Conservation (phyloP, 352 stramenopile species). For the Phytopythium cucurbitacearum region DNA sequence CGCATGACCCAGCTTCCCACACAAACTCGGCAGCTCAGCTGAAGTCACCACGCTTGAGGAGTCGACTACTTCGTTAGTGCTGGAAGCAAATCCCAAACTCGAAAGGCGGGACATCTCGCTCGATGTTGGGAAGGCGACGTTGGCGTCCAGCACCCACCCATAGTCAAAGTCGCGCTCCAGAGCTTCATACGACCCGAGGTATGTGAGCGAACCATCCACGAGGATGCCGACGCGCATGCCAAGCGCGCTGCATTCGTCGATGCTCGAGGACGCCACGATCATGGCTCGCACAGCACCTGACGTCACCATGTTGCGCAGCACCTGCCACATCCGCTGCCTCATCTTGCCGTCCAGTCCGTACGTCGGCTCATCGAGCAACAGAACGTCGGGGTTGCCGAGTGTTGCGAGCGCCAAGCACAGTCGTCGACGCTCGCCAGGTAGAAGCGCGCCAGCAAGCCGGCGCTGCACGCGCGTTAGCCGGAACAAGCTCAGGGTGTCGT, state of each 20-base stretch:
- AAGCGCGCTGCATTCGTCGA: constrained; percentile 12
- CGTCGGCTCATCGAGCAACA: constrained; percentile 15
- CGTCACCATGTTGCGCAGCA: constrained; percentile 3
- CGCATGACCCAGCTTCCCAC: constrained; percentile 6
- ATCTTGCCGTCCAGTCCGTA: constrained; percentile 8
- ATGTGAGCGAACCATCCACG: constrained; percentile 12
- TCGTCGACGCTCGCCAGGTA: constrained; percentile 4
- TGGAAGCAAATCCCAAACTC: not conserved
- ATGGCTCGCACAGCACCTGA: constrained; percentile 5
- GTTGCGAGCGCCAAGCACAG: constrained; percentile 10
- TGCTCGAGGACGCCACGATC: constrained; percentile 9
- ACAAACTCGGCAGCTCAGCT: constrained; percentile 1
- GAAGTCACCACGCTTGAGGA: constrained; percentile 4
- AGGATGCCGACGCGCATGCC: constrained; percentile 11
- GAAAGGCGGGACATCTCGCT: not conserved
- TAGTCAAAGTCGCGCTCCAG: constrained; percentile 13
- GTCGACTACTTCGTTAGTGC: not conserved
- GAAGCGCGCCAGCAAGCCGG: constrained; percentile 4
- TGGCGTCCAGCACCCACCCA: constrained; percentile 17
- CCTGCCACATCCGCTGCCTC: constrained; percentile 7
- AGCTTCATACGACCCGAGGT: constrained; percentile 8
- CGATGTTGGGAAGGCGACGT: not conserved
- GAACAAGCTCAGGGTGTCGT: constrained; percentile 5
- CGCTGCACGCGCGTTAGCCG: not conserved
- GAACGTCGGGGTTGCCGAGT: constrained; percentile 8